Evolutionary conservation across 148 eudicot genomes (phyloP), one percentile per base, ranked within the genome.

Genomic region (Vaccinium myrtillus): DNA sequence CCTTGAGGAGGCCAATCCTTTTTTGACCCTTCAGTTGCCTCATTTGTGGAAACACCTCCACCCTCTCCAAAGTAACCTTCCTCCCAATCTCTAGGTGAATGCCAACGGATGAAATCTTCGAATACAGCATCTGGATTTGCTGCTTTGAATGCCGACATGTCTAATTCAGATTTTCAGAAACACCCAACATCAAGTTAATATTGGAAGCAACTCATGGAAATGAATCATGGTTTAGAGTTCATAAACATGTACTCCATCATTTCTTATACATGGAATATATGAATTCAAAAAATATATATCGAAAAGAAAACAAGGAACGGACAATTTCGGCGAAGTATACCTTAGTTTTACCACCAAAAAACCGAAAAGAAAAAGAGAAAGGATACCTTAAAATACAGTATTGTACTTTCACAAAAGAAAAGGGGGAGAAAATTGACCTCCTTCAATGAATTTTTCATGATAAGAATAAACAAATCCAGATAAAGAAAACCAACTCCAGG

Each of bases 21-120:
- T 58, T 85, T 85, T 27, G 77, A 83, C 55, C 10, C 43, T 46
- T 69, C 83, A 21, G 23, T 25, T 81, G 83, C 27, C 79, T 77
- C 77, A 74, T 78, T 71, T 82, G 83, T 85, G 75, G 91, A 85
- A 48, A 21, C 63, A 81, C 78, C 43, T 69, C 74, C 53, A 36
- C 59, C 73, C 84, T 90, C 89, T 61, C 58, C 88, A 67, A 59
- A 77, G n/a, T 79, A 88, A 87, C 87, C 92, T 55, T 79, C 88
- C 86, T 93, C 94, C 99, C 99, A 96, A 86, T 96, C 99, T 90
- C 93, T 92, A 21, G 99, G 99, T 86, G 99, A 96, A 95, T 96
- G 99, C 99, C 99, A 96, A 79, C 99, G 90, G 58, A 96, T 96
- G 81, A 96, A 96, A 87, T 96, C 98, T 91, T 96, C 98, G 85